Evolutionary conservation across 345 rosid species (phyloP).

Genomic region (Ceriops tagal): DNA sequence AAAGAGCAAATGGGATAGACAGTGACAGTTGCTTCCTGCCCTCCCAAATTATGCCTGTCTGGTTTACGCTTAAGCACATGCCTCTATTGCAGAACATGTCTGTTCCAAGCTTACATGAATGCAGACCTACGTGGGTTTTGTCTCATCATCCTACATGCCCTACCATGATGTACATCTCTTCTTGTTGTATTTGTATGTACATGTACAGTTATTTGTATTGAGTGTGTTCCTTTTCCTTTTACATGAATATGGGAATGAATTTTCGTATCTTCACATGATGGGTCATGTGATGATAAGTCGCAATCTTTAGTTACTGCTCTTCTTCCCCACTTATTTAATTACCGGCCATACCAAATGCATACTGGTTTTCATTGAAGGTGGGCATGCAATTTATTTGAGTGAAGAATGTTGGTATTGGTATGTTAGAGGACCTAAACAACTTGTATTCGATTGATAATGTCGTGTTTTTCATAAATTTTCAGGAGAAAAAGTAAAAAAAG

Average conservation of each 20-base stretch:
- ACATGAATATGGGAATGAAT: not conserved
- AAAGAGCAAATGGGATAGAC: constrained; percentile 33
- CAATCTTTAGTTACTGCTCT: constrained; percentile 27
- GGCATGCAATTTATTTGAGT: not conserved
- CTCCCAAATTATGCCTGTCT: constrained; percentile 24
- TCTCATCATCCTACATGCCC: constrained; percentile 22
- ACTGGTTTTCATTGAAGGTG: not conserved
- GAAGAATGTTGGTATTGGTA: not conserved
- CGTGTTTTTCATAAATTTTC: no score
- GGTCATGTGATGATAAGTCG: constrained; percentile 32
- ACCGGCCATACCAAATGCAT: not conserved
- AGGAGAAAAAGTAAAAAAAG: no score
- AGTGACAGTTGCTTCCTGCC: constrained; percentile 44
- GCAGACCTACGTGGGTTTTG: constrained; percentile 10
- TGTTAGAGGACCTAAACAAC: no score
- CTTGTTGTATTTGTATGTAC: not conserved
- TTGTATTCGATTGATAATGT: no score
- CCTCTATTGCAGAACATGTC: constrained; percentile 40
- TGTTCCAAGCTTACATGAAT: constrained; percentile 37
- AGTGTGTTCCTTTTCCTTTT: no score
- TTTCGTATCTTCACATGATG: constrained; percentile 35
- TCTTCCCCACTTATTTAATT: constrained; percentile 11
- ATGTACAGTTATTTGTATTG: no score
- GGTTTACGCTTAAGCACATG: constrained; percentile 32
- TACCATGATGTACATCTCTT: constrained; percentile 5